Percentiles rank a stretch among this genome's conserved stretches.
Evolutionary conservation across 768 basidiomycete genomes (phyloP).

Genomic region (Cytidiella melzeri): DNA sequence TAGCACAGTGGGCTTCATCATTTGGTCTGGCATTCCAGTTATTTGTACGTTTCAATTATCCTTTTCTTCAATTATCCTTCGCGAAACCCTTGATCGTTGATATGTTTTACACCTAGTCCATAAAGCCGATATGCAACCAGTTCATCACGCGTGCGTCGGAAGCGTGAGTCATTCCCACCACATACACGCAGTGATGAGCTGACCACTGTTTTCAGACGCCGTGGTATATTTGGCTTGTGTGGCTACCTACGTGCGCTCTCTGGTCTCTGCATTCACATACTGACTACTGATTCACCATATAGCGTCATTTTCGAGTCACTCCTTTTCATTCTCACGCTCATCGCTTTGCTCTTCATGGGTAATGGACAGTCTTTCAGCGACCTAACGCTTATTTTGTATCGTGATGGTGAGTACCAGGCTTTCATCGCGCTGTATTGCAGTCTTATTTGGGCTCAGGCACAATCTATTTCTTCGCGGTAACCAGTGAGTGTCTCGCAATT

Average conservation of each 20-base stretch:
- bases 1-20: constrained; percentile 16
- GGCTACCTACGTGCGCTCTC: constrained; percentile 21
- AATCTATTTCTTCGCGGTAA: constrained; percentile 23
- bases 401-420: constrained; percentile 17
- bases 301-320: constrained; percentile 24
- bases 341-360: constrained; percentile 18
- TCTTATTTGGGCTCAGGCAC: constrained; percentile 13
- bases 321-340: constrained; percentile 22
- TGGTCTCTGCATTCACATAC: neutral
- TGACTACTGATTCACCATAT: neutral
- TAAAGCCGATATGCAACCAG: constrained; percentile 18
- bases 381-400: constrained; percentile 21
- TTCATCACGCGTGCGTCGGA: constrained; percentile 22
- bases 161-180: constrained; percentile 12
- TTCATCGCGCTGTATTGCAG: neutral
- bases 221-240: constrained; percentile 20
- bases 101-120: neutral
- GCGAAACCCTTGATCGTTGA: neutral
- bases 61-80: too few relatives aligned
- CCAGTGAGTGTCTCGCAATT: constrained; percentile 10
- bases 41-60: constrained; percentile 18
- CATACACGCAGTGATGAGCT: neutral
- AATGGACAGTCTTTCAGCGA: constrained; percentile 18
- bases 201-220: constrained; percentile 15
- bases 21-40: constrained; percentile 16